phyloP scores from a whole-genome alignment of 495 filamentous ascomycete species.

The Ramalina intermedia region DNA sequence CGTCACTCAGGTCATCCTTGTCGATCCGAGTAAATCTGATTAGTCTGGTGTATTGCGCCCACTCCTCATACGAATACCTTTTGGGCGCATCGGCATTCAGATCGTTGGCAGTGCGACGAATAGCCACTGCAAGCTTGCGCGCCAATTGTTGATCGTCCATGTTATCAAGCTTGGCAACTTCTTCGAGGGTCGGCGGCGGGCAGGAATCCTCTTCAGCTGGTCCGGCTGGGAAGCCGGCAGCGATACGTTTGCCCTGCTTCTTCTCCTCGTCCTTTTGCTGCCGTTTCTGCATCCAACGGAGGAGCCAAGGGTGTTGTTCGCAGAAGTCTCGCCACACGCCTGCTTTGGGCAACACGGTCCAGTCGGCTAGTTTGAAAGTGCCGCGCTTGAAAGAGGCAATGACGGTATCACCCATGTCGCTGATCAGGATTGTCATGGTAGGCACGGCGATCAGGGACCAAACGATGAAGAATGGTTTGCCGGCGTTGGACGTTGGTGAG shows the following conservation, averaged over 20 bases:
- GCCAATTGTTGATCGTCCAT: constrained; percentile 30
- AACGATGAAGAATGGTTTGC: constrained; percentile 75
- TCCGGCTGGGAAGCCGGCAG: constrained; percentile 32
- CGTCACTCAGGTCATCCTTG: constrained; percentile 16
- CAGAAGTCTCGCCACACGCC: constrained; percentile 33
- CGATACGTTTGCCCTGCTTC: constrained; percentile 21
- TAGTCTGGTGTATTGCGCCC: constrained; percentile 45
- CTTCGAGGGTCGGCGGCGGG: constrained; percentile 27
- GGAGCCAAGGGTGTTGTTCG: constrained; percentile 26
- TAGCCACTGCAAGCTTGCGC: constrained; percentile 37
- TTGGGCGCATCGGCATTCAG: constrained; percentile 25
- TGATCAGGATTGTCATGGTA: constrained; percentile 53
- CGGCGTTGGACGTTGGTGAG: constrained; percentile 55
- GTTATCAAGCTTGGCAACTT: constrained; percentile 26
- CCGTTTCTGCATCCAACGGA: constrained; percentile 23
- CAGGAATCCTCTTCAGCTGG: constrained; percentile 14
- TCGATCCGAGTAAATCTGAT: constrained; percentile 41
- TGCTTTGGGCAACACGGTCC: constrained; percentile 39
- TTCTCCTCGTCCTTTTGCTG: constrained; percentile 22
- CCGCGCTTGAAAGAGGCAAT: constrained; percentile 41
- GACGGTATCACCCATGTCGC: constrained; percentile 49
- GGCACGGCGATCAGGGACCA: constrained; percentile 59
- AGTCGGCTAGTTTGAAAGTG: constrained; percentile 39
- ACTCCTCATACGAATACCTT: constrained; percentile 47
- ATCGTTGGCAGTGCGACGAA: constrained; percentile 35